Base-by-base conservation (phyloP, 2,329 filamentous ascomycete genomes). In the Ceratocystis ficicola region DNA sequence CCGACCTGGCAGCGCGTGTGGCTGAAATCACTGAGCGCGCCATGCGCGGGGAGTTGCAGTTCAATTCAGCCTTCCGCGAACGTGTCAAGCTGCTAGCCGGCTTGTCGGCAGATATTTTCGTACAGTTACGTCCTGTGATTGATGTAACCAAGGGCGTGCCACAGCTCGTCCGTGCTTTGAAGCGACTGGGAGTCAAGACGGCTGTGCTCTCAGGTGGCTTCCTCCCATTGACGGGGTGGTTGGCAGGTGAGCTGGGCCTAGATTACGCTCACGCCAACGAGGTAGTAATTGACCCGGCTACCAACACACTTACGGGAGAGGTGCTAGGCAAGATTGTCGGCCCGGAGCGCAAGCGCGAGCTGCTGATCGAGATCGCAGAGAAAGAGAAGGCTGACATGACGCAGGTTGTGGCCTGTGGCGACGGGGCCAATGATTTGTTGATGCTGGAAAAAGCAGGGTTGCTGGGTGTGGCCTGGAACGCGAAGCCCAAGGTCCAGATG, bases 11-110 rank as follows among this genome's bases (percentile, higher is more conserved):
- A 71, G 85, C 85, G 64, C 80, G 89, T 71, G 93, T 99, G 48
- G 88, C 90, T 8, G 85, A 87, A 71, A 97, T 99, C 70, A 99
- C 94, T 0, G 87, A 87, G 68, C 87, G 91, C 44, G 93, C 94
- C 44, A 99, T 99, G 94, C 86, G 93, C 70, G 94, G 94, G 68
- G 92, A 97, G 77, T 80, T 97, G 44, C 92, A 96, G 74, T 99
- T 99, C 71, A 86, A 92, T 64, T 83, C 84, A 0, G 92, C 89
- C 0, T 85, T 99, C 72, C 85, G 86, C 67, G 89, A 89, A 73
- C 83, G 94, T 22, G 90, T 95, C 32, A 82, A 82, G 50, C 80
- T 97, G 55, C 82, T 99, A 50, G 88, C 87, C 71, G 93, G 92
- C 41, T 85, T 96, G 6, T 85, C 89, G 0, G 85, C 82, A 8